Evolutionary conservation across 768 basidiomycete genomes (phyloP), one percentile per base, ranked within the genome.

Genomic region (Phylloporus scabripes): DNA sequence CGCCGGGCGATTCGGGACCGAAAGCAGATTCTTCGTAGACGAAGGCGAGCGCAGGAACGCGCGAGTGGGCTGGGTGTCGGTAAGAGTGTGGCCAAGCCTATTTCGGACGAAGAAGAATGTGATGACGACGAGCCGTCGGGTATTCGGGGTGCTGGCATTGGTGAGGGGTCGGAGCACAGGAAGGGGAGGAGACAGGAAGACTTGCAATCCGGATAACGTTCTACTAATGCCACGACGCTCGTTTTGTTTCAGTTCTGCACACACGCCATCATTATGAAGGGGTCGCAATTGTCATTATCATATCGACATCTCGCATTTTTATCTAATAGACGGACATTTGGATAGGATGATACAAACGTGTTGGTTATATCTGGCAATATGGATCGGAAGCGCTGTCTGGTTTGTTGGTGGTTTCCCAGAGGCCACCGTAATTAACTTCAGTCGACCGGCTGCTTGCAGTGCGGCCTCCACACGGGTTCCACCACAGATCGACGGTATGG

Each of bases 11-110:
- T 92, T 51, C 71, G 81, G 66, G 82, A 75, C 55, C 70, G 92
- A 52, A 90, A 89, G 72, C 85, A 84, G 75, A 84, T 93, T 41
- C 71, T 93, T 56, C 75, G 73, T 59, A 70, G 87, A 45, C 70
- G 88, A 45, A 71, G 83, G 57, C 73, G 85, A 54, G 88, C 88
- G 26, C 77, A 81, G 65, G 87, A 88, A 69, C 70, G 85, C 15
- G 78, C 78, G 34, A 66, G 66, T 17, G 66, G 67, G 12, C 51
- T 67, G 31, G 59, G 55, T 9, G 15, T 29, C 43, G 52, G 51
- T 34, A 69, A 58, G 58, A 54, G 52, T 32, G 28, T 53, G 51
- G 54, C 51, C 33, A 58, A 55, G 49, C 21, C 52, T 0, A 28
- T 51, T 42, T 53, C 57, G 39, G 58, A 68, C 34, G 64, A 53